phyloP scores from a whole-genome alignment of 2,329 filamentous ascomycete species.

The Coleophoma cylindrospora region DNA sequence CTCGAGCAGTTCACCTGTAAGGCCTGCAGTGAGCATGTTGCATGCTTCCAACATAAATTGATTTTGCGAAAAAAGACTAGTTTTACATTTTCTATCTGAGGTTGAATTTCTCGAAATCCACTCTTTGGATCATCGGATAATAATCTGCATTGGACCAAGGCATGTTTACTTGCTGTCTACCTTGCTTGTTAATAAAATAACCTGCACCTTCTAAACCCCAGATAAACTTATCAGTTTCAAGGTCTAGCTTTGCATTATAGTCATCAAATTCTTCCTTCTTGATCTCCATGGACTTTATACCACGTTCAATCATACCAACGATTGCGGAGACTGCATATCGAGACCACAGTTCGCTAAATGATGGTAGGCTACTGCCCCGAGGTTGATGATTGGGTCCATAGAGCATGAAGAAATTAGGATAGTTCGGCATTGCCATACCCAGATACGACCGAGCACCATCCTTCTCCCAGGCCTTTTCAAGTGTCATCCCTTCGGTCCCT shows the following conservation, averaged over 20 bases:
- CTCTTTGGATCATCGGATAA: too few species aligned
- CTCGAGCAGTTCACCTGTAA: too few species aligned
- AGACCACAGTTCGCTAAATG: background rate
- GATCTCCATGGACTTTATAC: background rate
- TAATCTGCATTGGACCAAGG: too few species aligned
- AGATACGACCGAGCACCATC: background rate
- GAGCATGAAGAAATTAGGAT: background rate
- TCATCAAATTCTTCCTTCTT: background rate
- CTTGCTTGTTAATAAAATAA: slow-evolving; percentile 28
- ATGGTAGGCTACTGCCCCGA: background rate
- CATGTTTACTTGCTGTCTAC: too few species aligned
- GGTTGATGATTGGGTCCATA: background rate
- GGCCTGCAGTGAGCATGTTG: too few species aligned
- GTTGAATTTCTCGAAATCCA: too few species aligned
- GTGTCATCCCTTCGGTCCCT: background rate
- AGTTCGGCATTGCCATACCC: background rate
- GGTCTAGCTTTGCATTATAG: background rate
- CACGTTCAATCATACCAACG: background rate
- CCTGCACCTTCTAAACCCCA: background rate
- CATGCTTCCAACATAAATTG: too few species aligned
- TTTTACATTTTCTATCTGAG: too few species aligned
- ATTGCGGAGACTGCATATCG: background rate
- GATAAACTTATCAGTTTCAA: background rate
- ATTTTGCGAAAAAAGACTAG: too few species aligned
- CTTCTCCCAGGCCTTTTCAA: background rate